Evolutionary conservation across 2,329 filamentous ascomycete genomes (phyloP).

Genomic region (Tolypocladium album): DNA sequence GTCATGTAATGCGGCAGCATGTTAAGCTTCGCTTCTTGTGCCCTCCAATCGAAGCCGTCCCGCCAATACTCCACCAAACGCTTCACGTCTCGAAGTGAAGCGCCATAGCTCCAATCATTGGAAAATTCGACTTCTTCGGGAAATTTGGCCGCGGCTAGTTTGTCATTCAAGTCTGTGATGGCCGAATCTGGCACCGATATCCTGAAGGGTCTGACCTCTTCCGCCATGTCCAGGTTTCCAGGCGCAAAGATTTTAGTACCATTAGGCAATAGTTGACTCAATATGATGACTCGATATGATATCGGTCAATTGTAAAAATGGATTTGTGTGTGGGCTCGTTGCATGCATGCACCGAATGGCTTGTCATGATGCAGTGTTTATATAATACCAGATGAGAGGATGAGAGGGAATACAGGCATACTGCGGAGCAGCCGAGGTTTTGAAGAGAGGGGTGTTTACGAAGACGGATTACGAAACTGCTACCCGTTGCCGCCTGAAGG

Average conservation of each 20-base stretch:
- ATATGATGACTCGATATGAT: neutral
- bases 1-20: conserved; percentile 46
- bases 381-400: neutral
- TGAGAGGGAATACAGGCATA: neutral
- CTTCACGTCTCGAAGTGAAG: conserved; percentile 18
- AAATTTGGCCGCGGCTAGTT: conserved; percentile 18
- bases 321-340: neutral
- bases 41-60: conserved; percentile 51
- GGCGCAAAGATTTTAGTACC: no score
- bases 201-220: conserved; percentile 19
- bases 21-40: conserved; percentile 47
- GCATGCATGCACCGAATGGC: neutral
- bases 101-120: conserved; percentile 21
- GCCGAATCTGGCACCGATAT: conserved; percentile 21
- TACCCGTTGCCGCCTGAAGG: neutral
- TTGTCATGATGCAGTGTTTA: neutral
- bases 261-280: neutral
- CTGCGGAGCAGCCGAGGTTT: neutral
- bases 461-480: neutral
- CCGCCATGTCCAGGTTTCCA: neutral
- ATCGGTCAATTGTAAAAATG: neutral
- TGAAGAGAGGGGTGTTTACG: neutral
- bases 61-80: conserved; percentile 25
- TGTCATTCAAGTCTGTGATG: conserved; percentile 17
- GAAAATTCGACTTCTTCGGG: conserved; percentile 19